Conservation (phyloP, 2,329 filamentous ascomycete genomes). For the Penicillium sp. region DNA sequence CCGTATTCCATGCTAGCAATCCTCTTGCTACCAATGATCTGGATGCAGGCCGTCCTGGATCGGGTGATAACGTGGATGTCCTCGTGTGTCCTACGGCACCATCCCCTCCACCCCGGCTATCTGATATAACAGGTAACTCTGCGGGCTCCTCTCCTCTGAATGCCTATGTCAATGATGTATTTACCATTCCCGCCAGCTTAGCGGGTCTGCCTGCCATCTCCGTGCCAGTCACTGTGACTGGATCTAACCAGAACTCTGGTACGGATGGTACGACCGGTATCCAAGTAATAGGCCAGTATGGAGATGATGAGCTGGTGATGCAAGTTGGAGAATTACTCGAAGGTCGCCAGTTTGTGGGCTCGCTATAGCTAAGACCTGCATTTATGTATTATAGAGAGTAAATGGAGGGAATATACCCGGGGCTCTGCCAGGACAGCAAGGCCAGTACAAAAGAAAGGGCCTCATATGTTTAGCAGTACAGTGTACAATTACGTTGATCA, state of each 20-base stretch:
- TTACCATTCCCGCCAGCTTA: conserved; percentile 91
- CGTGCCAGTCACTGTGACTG: conserved; percentile 61
- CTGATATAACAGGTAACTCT: conserved; percentile 48
- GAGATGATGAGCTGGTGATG: conserved; percentile 45
- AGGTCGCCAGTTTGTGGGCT: conserved; percentile 18
- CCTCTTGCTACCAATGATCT: conserved; percentile 52
- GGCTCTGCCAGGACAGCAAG: not conserved
- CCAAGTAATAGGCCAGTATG: conserved; percentile 50
- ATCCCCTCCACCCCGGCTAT: conserved; percentile 66
- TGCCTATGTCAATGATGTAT: conserved; percentile 88
- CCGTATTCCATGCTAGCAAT: conserved; percentile 69
- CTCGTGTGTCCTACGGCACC: conserved; percentile 86
- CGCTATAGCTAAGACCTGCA: conserved; percentile 13
- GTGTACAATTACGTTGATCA: not conserved
- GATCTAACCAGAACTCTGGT: conserved; percentile 2
- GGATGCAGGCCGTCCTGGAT: conserved; percentile 1
- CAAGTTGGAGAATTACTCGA: conserved; percentile 40
- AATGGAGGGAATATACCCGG: not conserved
- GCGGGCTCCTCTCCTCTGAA: conserved; percentile 57
- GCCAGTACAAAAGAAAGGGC: not conserved
- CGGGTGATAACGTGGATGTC: conserved; percentile 65
- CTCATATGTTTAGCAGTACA: not conserved
- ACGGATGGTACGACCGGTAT: conserved; percentile 38
- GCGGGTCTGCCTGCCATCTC: conserved; percentile 88
- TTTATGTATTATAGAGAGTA: not conserved